phyloP scores from a whole-genome alignment of 768 basidiomycete genomes.

The Dioszegia hungarica region DNA sequence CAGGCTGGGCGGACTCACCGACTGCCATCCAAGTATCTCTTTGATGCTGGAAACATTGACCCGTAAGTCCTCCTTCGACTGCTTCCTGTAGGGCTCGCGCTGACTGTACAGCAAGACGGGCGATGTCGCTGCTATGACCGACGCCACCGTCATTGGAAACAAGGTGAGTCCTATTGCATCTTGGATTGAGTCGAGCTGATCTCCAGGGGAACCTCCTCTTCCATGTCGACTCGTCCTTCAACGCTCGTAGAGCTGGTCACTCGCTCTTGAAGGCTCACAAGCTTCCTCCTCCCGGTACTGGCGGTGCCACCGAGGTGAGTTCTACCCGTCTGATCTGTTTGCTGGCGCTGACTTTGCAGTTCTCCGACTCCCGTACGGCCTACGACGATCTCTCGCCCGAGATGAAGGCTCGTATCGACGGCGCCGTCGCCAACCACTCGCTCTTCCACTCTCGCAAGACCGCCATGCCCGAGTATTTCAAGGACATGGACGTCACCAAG shows the following conservation, averaged over 20 bases:
- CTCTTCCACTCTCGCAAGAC: conserved; percentile 15
- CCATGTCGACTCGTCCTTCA: conserved; percentile 28
- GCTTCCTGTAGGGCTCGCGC: not conserved
- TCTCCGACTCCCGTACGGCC: conserved; percentile 34
- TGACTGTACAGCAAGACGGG: not conserved
- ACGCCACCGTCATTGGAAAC: conserved; percentile 38
- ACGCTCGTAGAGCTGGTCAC: conserved; percentile 29
- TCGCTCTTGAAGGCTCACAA: conserved; percentile 37
- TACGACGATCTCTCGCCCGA: conserved; percentile 37
- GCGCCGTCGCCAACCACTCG: conserved; percentile 27
- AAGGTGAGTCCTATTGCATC: conserved; percentile 15
- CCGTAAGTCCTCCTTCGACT: conserved; percentile 4
- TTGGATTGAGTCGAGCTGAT: not conserved
- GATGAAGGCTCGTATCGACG: conserved; percentile 26
- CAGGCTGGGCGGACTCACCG: conserved; percentile 32
- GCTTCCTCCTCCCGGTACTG: conserved; percentile 33
- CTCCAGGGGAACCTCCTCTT: conserved; percentile 9
- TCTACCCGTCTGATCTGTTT: not conserved
- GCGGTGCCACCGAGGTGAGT: conserved; percentile 33
- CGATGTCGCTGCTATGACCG: conserved; percentile 35
- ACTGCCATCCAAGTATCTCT: conserved; percentile 31
- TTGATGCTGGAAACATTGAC: conserved; percentile 41
- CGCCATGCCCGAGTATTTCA: conserved; percentile 18
- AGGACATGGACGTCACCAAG: conserved; percentile 15
- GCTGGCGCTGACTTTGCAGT: conserved; percentile 4